Base-by-base conservation (phyloP, 2,329 filamentous ascomycete genomes). In the Coniochaeta hoffmannii region DNA sequence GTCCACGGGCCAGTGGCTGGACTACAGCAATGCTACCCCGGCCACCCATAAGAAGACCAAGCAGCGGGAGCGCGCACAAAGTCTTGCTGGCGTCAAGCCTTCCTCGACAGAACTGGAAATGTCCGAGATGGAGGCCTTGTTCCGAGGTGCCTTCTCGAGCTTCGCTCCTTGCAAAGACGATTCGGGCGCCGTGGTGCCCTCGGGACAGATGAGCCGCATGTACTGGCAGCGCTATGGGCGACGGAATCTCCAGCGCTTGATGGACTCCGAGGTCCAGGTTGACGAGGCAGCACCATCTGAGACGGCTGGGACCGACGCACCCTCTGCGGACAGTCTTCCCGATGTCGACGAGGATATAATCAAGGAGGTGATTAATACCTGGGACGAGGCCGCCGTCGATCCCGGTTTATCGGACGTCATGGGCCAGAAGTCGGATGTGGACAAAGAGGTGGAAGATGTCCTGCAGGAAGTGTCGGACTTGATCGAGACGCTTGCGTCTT, bases 111-210 rank as follows among this genome's bases (percentile, higher is more conserved):
- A 86, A 60, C 65, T 81, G 1, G 78, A 88, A 64, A 75, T 82
- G 62, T 80, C 82, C 3, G 87, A 87, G 66, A 82, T 90, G 70
- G 88, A 92, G 61, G 79, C 85, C 0, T 73, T 92, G 10, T 93
- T 92, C 65, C 80, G 87, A 30, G 83, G 86, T 55, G 88, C 86
- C 1, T 93, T 91, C 68, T 90, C 87, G 0, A 88, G 86, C 64
- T 93, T 92, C 67, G 89, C 89, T 6, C 89, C 89, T 0, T 84
- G 81, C 53, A 86, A 82, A 62, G 89, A 93, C 67, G 85, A 92
- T 65, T 80, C 87, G 3, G 82, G 79, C 12, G 86, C 89, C 6
- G 76, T 91, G 56, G 76, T 90, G 3, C 82, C 89, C 0, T 83
- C 85, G 1, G 82, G 82, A 32, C 77, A 83, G 52, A 82, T 88